Base-by-base conservation (phyloP, 1,139 yeast species). In the Lodderomyces theae region DNA sequence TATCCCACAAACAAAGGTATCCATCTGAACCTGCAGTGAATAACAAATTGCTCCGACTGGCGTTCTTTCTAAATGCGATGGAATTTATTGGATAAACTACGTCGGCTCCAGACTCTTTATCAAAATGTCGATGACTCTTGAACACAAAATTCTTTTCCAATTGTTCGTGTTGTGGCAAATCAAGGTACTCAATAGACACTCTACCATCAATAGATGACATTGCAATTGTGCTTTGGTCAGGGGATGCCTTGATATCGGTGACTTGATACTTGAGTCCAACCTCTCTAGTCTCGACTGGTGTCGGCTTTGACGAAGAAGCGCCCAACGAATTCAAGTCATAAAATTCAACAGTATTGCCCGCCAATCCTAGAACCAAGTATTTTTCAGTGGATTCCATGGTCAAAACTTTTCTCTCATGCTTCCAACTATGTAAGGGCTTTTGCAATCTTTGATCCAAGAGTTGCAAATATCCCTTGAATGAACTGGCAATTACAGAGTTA, bases 181-280 rank as follows among this genome's bases (percentile, higher is more conserved):
- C 79, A 44, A 82, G 79, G 54, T 76, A 83, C 50, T 88, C 96
- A 30, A 90, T 77, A 0, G 95, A 84, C 0, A 87, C 92, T 35
- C 96, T 68, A 0, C 97, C 97, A 52, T 89, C 97, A 11, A 88
- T 74, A 2, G 95, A 83, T n/a, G 90, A 72, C 31, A 84, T 75
- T 0, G 86, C 89, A 57, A 80, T 88, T 0, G 95, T 95, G 32
- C 67, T 63, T 17, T 63, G 63, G 39, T 64, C 56, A 0, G 88
- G 86, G 49, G 81, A 72, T 39, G 83, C 69, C 46, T 72, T 70
- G 21, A 88, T 53, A 30, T 79, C 79, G 37, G 82, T 68, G 2
- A 87, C 80, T 57, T 86, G 94, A 54, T 79, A 81, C 51, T 82
- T 80, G 42, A 88, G 70, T 0, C 95, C 90, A 38, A 86, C 77